phyloP scores from a whole-genome alignment of 352 stramenopile species.

The Globisporangium takayamanum region DNA sequence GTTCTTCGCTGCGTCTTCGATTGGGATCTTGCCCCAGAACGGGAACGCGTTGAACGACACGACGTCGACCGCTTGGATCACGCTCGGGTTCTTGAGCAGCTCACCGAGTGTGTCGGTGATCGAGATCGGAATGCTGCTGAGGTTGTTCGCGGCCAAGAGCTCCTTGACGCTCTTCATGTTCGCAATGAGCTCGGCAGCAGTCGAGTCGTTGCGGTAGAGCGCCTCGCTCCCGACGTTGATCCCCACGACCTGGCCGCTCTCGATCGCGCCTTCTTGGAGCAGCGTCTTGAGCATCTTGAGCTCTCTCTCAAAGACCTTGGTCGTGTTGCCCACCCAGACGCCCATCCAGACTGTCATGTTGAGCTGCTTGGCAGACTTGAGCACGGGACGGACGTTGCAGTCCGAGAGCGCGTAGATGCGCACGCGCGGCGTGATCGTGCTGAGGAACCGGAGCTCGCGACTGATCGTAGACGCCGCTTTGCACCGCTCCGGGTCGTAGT shows the following conservation, averaged over 20 bases:
- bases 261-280: conserved; percentile 22
- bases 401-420: conserved; percentile 58
- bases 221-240: conserved; percentile 70
- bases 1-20: conserved; percentile 27
- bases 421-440: conserved; percentile 32
- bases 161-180: conserved; percentile 57
- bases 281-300: conserved; percentile 32
- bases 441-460: conserved; percentile 36
- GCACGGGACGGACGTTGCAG: conserved; percentile 45
- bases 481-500: conserved; percentile 50
- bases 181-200: conserved; percentile 26
- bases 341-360: conserved; percentile 51
- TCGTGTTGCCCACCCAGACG: conserved; percentile 45
- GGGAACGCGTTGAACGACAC: conserved; percentile 60
- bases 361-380: conserved; percentile 26
- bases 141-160: conserved; percentile 22
- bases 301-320: conserved; percentile 37
- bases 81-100: conserved; percentile 39
- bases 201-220: conserved; percentile 56
- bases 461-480: conserved; percentile 34
- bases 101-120: conserved; percentile 59
- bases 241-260: conserved; percentile 21
- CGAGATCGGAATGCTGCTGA: conserved; percentile 37
- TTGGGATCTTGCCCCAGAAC: conserved; percentile 50
- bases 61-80: conserved; percentile 57